Conservation (phyloP, 805 yeast species). For the Metschnikowia reukaufii region DNA sequence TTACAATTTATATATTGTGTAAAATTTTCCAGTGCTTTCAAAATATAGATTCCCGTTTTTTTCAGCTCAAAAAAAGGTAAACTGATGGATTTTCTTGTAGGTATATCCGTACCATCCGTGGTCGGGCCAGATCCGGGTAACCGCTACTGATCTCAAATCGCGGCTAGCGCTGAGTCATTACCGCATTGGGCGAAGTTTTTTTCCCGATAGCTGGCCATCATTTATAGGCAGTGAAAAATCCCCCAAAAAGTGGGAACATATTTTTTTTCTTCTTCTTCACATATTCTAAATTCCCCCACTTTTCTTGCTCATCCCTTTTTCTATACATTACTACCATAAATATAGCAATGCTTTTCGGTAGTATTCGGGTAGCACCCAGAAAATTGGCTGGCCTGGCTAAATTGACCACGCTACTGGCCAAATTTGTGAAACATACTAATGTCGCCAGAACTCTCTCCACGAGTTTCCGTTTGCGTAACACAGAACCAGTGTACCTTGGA, state of each 20-base stretch:
- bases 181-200: slow-evolving; percentile 23
- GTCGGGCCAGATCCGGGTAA: slow-evolving; percentile 17
- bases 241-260: not conserved
- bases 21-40: no score
- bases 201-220: slow-evolving; percentile 13
- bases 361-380: slow-evolving; percentile 11
- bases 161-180: slow-evolving; percentile 28
- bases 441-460: slow-evolving; percentile 5
- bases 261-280: not conserved
- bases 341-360: slow-evolving; percentile 11
- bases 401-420: slow-evolving; percentile 9
- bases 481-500: slow-evolving; percentile 52
- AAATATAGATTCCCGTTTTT: not conserved
- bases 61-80: no score
- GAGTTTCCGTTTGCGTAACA: slow-evolving; percentile 2
- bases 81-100: no score
- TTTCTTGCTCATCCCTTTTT: not conserved
- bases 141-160: slow-evolving; percentile 23
- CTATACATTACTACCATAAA: not conserved
- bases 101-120: not conserved
- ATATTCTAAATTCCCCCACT: not conserved
- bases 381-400: slow-evolving; percentile 10
- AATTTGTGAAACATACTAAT: not conserved
- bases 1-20: no score
- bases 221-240: slow-evolving; percentile 12